phyloP scores from a whole-genome alignment of 2,329 filamentous ascomycete genomes.

The Diaporthe citrichinensis region DNA sequence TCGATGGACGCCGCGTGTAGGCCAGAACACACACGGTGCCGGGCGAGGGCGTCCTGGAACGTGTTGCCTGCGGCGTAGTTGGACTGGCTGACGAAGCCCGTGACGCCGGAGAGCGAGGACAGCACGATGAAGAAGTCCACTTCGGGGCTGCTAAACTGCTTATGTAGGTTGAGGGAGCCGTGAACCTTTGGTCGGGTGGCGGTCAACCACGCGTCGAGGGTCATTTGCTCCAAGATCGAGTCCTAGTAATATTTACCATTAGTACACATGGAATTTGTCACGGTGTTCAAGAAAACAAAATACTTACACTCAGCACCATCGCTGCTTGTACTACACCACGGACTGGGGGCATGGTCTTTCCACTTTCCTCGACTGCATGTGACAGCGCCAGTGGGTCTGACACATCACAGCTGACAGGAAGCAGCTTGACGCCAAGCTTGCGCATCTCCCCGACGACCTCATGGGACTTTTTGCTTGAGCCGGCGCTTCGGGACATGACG shows the following conservation, averaged over 20 bases:
- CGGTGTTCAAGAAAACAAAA: too few relatives aligned
- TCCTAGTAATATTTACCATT: neutral
- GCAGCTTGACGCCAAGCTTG: too few relatives aligned
- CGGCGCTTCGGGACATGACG: conserved; percentile 38
- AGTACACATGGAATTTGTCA: too few relatives aligned
- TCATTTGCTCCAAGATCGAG: conserved; percentile 18
- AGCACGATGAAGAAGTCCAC: conserved; percentile 36
- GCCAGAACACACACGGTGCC: conserved; percentile 41
- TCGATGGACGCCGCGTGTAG: conserved; percentile 46
- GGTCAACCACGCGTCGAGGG: conserved; percentile 1
- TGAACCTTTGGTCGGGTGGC: conserved; percentile 8
- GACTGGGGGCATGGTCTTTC: neutral
- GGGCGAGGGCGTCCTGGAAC: conserved; percentile 52
- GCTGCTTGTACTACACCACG: neutral
- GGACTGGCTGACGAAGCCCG: conserved; percentile 4
- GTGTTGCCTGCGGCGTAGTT: conserved; percentile 48
- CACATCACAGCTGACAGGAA: too few relatives aligned
- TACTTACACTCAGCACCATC: neutral
- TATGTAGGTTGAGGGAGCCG: conserved; percentile 25
- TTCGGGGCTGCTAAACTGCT: conserved; percentile 50
- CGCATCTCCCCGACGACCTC: too few relatives aligned
- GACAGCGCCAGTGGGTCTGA: too few relatives aligned
- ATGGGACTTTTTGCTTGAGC: too few relatives aligned
- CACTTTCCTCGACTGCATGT: too few relatives aligned
- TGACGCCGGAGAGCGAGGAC: conserved; percentile 14